A percentile compares a stretch with the other conserved stretches of the same genome.
Conservation (phyloP, 768 basidiomycete species). For the Podaxis sp. region DNA sequence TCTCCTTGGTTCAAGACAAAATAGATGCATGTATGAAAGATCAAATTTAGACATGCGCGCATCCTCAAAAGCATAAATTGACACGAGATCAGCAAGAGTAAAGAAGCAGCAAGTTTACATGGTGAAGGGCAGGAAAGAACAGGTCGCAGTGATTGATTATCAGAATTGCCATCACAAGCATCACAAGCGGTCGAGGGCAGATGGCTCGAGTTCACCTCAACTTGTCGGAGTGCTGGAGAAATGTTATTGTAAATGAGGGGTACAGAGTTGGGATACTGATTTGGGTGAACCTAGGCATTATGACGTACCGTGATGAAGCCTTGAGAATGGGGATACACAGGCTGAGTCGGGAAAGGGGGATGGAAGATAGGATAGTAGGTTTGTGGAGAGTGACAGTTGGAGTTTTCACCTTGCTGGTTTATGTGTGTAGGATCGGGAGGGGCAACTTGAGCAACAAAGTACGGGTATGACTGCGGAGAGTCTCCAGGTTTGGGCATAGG, state of each 20-base stretch:
- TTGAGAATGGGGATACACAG: slow-evolving; percentile 18
- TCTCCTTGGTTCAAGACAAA: neutral
- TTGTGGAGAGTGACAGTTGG: neutral
- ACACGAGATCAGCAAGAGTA: neutral
- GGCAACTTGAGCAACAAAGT: slow-evolving; percentile 36
- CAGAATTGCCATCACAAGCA: neutral
- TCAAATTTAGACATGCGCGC: neutral
- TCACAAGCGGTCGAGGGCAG: neutral
- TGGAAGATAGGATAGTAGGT: slow-evolving; percentile 8
- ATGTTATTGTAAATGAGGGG: slow-evolving; percentile 18
- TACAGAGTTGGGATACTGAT: slow-evolving; percentile 20
- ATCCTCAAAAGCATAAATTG: neutral
- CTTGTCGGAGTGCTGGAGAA: slow-evolving; percentile 15
- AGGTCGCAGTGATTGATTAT: neutral
- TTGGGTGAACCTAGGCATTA: slow-evolving; percentile 23
- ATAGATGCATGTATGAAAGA: neutral
- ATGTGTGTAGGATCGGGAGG: slow-evolving; percentile 32
- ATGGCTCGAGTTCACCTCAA: slow-evolving; percentile 10
- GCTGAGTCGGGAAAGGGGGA: slow-evolving; percentile 4
- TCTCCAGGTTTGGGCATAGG: slow-evolving; percentile 48
- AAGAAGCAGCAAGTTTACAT: neutral
- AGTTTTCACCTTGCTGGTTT: neutral
- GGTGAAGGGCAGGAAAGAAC: slow-evolving; percentile 3
- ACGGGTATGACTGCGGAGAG: slow-evolving; percentile 45
- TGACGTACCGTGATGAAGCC: slow-evolving; percentile 25